Base-by-base conservation (phyloP, 306 rosid species). In the Luffa aegyptiaca region DNA sequence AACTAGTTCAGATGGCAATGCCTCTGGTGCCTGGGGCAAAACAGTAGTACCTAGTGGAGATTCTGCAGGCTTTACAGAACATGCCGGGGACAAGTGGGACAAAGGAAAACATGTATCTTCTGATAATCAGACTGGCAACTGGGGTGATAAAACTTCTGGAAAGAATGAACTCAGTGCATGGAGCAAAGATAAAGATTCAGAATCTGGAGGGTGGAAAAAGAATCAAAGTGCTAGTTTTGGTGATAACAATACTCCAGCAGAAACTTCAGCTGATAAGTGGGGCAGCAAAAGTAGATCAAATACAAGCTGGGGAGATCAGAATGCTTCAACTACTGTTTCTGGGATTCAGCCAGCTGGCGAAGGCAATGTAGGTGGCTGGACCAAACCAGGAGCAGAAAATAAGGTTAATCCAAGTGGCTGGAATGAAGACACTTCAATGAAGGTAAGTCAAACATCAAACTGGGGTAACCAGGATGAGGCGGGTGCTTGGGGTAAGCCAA, bases 1-100 rank as follows among this genome's bases (percentile, higher is more conserved):
- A 84, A 79, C 56, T 49, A 83, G 82, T 63, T 79, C 75, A 37
- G 84, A 70, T 73, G 81, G 68, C 53, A 46, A 55, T 81, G 80
- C 78, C 35, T 83, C 88, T 18, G 80, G 64, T 65, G 69, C 46
- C 26, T 80, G 83, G 90, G 79, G 79, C 37, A 87, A 86, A 82
- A 70, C 86, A 17, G 53, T 14, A 49, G 84, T 39, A 80, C 81
- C 85, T 51, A 55, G 58, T 57, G 72, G 82, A 48, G 76, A 59
- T 80, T 39, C 72, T 71, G 81, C 76, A 84, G 84, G 39, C 56
- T 20, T 71, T 35, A 49, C 62, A 33, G 21, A 66, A 16, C 73
- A 39, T 16, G 49, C 75, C 11, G 52, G 13, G 53, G 76, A 57
- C 26, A 75, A 81, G 37, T 77, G 58, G 68, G 81, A 65, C 46